These are phyloP conservation scores for Terana coerulea DNA, from an alignment of 768 basidiomycete genomes.

Conservation along the genomic window DNA sequence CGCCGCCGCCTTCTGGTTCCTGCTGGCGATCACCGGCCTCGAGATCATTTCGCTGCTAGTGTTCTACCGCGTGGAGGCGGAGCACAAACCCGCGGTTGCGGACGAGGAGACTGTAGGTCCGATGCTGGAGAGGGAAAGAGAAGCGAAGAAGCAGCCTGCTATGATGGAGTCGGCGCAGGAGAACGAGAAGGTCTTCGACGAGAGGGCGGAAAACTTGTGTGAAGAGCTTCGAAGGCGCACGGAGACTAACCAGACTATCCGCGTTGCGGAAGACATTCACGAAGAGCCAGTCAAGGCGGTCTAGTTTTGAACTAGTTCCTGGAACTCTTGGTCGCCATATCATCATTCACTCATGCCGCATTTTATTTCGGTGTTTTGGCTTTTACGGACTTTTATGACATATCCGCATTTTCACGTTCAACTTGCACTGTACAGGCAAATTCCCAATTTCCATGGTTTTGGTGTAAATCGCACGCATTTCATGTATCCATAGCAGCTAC, in stretches of 20 bases:
- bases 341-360: not conserved
- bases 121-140: not conserved
- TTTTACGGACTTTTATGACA: not conserved
- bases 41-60: slow-evolving; percentile 28
- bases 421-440: no score
- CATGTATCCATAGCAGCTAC: no score
- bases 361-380: not conserved
- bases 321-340: slow-evolving; percentile 39
- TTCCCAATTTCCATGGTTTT: no score
- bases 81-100: slow-evolving; percentile 15
- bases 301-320: slow-evolving; percentile 32
- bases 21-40: slow-evolving; percentile 25
- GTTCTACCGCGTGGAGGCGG: slow-evolving; percentile 28
- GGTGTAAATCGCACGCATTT: no score
- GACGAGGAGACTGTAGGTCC: no score
- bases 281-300: slow-evolving; percentile 17
- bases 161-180: not conserved
- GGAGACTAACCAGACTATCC: not conserved
- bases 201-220: slow-evolving; percentile 1
- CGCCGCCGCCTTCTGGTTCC: slow-evolving; percentile 35
- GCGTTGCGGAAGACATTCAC: not conserved
- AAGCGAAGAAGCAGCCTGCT: not conserved
- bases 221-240: not conserved
- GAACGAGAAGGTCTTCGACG: not conserved
- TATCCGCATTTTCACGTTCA: no score